Evolutionary conservation across 2,329 filamentous ascomycete species (phyloP), one percentile per base, ranked within the genome.

Genomic region (Tympanopsis confertula): DNA sequence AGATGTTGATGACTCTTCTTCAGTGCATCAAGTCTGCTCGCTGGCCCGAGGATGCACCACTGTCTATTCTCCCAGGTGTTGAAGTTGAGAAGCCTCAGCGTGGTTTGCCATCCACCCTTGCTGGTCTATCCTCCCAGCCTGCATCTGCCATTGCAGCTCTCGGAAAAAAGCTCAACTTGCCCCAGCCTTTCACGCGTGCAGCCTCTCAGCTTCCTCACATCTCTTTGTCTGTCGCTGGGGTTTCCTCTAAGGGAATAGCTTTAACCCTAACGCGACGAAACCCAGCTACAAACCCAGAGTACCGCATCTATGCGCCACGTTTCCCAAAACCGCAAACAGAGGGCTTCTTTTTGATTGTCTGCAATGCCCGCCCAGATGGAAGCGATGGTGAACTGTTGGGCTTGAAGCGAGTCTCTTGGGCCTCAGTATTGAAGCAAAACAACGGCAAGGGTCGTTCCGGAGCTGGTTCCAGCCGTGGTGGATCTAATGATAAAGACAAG

Each of bases 301-400:
- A 74, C 36, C 74, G 82, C 42, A 82, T 95, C 53, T 94, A 81
- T 49, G 86, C 91, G 0, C 89, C 93, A 3, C 72, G 74, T 17
- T 96, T 94, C 61, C 89, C 89, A 1, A 98, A 98, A 59, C 78
- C 87, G 13, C 91, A 98, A 58, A 91, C 78, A 0, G 91, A 98
- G 52, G 88, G 88, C 0, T 96, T 81, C 73, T 96, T 98, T 57
- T 74, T 91, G 13, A 54, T 96, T 17, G 70, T 94, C 0, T 80
- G 78, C 5, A 77, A 83, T 47, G 50, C 72, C 2, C 64, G 63
- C 1, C 71, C 62, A 5, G 86, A 89, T 41, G 86, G 30, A 7
- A 28, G 24, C 24, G 30, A 33, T 15, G 30, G 30, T 15, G 30
- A 95, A 47, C 69, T 96, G 28, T 59, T 94, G 3, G 89, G 83